A percentile compares a stretch with the other conserved stretches of the same genome.
Conservation (phyloP, 1,139 yeast genomes). For the Geotrichum klebahnii region DNA sequence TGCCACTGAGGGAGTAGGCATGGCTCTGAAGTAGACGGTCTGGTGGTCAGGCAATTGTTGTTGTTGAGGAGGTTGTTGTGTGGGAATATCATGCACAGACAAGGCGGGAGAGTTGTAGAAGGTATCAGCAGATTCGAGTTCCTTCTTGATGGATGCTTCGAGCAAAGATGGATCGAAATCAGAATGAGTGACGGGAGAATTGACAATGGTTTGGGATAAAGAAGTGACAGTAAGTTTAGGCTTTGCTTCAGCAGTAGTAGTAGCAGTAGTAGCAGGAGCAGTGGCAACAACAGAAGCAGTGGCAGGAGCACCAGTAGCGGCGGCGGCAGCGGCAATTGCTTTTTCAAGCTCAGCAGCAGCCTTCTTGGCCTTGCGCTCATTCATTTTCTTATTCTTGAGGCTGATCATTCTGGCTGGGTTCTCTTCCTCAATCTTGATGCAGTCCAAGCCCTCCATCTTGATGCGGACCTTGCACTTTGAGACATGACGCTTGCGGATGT, state of each 20-base stretch:
- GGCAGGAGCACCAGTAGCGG: neutral
- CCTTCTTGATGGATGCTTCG: slow-evolving; percentile 6
- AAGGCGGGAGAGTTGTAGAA: slow-evolving; percentile 6
- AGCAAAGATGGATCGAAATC: slow-evolving; percentile 9
- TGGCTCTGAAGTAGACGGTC: slow-evolving; percentile 5
- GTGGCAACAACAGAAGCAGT: neutral
- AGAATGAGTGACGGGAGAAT: neutral
- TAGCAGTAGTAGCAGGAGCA: neutral
- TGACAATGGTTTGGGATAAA: neutral
- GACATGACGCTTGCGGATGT: slow-evolving; percentile 33
- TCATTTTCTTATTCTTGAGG: slow-evolving; percentile 13
- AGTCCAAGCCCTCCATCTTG: slow-evolving; percentile 15
- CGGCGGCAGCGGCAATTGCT: slow-evolving; percentile 6
- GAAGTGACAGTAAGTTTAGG: neutral
- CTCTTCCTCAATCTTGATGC: slow-evolving; percentile 20
- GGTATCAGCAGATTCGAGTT: neutral
- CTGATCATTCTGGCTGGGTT: slow-evolving; percentile 20
- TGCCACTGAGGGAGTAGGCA: slow-evolving; percentile 9
- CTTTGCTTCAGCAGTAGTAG: neutral
- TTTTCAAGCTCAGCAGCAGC: slow-evolving; percentile 10
- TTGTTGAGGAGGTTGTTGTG: neutral
- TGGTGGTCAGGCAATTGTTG: neutral
- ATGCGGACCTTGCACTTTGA: slow-evolving; percentile 26
- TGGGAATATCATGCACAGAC: slow-evolving; percentile 1
- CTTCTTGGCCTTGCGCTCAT: slow-evolving; percentile 11